Base-by-base conservation (phyloP, 371 early-diverging fungal species). In the Catenaria anguillulae region DNA sequence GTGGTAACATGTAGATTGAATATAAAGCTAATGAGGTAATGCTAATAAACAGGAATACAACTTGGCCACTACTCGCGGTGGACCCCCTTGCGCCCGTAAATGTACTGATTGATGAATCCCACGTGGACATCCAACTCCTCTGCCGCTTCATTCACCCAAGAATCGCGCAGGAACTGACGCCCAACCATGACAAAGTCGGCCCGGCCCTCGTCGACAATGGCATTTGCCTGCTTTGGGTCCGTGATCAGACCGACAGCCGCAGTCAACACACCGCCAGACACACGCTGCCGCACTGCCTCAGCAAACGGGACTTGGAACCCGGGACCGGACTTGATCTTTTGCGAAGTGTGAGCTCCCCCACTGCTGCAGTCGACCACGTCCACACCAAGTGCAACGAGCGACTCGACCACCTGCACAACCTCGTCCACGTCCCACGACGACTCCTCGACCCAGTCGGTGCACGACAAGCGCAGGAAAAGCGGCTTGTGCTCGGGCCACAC, bases 401-500 rank as follows among this genome's bases (percentile, higher is more conserved):
- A 64, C 36, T 72, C 73, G 33, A 80, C 71, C 33, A 88, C 71
- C 33, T 73, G 69, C 2, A 84, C 70, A 6, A 84, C 76, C 52
- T 92, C 87, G 31, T 84, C 77, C 4, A 78, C 61, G 24, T 74
- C 77, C 87, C 87, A 84, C 5, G 78, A 76, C 26, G 71, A 74
- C 33, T 74, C 79, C 50, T 50, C 52, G 12, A 82, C 77, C 68
- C 78, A 80, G 56, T 93, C 90, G 1, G 82, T 72, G 33, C 79
- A 75, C 6, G 88, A 89, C 4, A 93, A 60, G 35, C 92, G 82
- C 61, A 89, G 75, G 65, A 86, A 89, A 40, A 90, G 68, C 0
- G 93, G 89, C 63, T 88, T 88, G 29, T 82, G 70, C 13, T 74
- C 67, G 0, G 90, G 87, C 84, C 87, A 90, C 19, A 80, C 80